Base-by-base conservation (phyloP, 1,284 basidiomycete species). In the Boletellus deceptivus region DNA sequence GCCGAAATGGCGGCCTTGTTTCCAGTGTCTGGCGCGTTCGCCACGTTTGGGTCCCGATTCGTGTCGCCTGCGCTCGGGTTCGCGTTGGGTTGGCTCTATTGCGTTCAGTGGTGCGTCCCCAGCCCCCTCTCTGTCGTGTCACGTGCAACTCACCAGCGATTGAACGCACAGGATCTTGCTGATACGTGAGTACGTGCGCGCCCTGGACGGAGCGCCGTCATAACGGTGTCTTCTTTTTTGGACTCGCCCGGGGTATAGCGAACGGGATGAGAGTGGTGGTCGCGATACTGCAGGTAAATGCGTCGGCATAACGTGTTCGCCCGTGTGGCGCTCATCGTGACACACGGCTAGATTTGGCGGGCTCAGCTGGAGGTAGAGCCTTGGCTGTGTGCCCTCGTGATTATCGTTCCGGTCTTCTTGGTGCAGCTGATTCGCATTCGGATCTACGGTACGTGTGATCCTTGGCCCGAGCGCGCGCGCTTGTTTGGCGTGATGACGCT, bases 61-160 rank as follows among this genome's bases (percentile, higher is more conserved):
- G 74, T 78, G 33, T 79, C 79, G 24, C 77, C 77, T 17, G 75
- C 76, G 0, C 65, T 80, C 17, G 80, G 78, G 3, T 81, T 81
- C 58, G 76, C 79, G 14, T 65, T 79, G 25, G 77, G 74, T 0
- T 74, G 77, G 76, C 78, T 75, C 61, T 78, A 80, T 55, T 80
- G 76, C 74, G 60, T 79, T n/a, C 76, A 78, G 59, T 79, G 79
- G 75, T 77, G n/a, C 46, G 67, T 59, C 4, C 4, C 22, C 22
- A 22, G 4, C 22, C 22, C 22, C 13, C 14, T n/a, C 16, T 10
- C 4, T 8, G 29, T 31, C 29, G 29, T 31, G 29, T 31, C 29
- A 13, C 29, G 4, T 29, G 9, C 29, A 13, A 4, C 29, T 29
- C 11, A 31, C 29, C 11, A 10, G 8, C 29, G 11, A 13, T 3